Evolutionary conservation across 2,329 filamentous ascomycete genomes (phyloP).

Genomic region (Claviceps africana): DNA sequence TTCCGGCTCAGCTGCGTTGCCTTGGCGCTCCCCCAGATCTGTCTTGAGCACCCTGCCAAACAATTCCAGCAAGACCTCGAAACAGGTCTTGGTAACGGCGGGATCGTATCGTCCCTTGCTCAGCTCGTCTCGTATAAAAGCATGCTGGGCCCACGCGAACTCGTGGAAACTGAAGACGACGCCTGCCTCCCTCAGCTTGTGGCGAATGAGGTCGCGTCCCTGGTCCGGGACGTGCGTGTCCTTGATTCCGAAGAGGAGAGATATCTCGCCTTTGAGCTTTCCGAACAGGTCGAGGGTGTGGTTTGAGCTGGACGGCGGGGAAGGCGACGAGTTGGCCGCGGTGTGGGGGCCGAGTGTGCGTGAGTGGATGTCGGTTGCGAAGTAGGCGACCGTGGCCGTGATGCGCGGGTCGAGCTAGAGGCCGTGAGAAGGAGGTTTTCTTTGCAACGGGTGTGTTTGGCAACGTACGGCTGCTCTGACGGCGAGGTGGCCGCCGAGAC

Average conservation of each 20-base stretch:
- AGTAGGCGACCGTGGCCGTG: constrained; percentile 69
- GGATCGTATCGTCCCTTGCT: constrained; percentile 92
- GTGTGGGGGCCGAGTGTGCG: constrained; percentile 53
- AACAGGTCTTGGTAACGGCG: constrained; percentile 73
- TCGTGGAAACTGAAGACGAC: constrained; percentile 73
- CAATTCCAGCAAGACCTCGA: constrained; percentile 77
- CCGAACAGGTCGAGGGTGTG: constrained; percentile 41
- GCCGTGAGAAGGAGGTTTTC: background rate
- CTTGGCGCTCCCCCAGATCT: constrained; percentile 59
- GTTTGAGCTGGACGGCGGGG: constrained; percentile 23
- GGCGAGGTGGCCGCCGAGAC: constrained; percentile 77
- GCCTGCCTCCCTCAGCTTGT: constrained; percentile 63
- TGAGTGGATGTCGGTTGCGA: constrained; percentile 81
- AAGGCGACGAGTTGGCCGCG: constrained; percentile 31
- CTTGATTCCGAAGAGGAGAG: constrained; percentile 84
- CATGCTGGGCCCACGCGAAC: constrained; percentile 86
- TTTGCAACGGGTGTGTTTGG: background rate
- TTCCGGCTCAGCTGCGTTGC: constrained; percentile 47
- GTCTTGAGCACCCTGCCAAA: constrained; percentile 67
- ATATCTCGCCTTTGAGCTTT: constrained; percentile 67
- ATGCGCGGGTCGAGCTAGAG: constrained; percentile 57
- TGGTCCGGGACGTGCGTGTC: constrained; percentile 79
- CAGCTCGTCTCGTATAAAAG: constrained; percentile 84
- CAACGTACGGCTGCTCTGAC: constrained; percentile 39
- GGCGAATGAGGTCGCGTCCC: constrained; percentile 71